Base-by-base conservation (phyloP, 2,329 filamentous ascomycete genomes). In the Karstenula rhodostoma region DNA sequence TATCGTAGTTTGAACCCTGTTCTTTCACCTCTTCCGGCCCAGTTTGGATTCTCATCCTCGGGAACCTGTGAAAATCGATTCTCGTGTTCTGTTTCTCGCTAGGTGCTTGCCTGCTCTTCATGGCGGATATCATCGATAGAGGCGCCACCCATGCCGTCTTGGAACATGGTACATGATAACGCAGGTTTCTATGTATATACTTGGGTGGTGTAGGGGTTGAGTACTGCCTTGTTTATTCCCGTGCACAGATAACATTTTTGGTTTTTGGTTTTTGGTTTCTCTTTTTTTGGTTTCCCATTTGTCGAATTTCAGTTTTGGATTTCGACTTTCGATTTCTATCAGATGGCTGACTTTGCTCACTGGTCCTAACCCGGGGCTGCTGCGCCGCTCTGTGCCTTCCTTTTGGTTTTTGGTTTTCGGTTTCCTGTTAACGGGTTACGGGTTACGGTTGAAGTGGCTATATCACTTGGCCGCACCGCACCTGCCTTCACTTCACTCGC, bases 401-500 rank as follows among this genome's bases (percentile, higher is more conserved):
- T 22, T 25, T 27, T 37, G 27, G 19, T 25, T 55, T 33, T 15
- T 37, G 17, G 51, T 8, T 37, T 25, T 27, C n/a, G 29, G 12
- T 43, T 53, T 53, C 12, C 13, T 35, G 35, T 29, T 27, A 43
- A 23, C 35, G 15, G 3, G 25, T 42, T 19, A 17, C 35, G 15
- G 29, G 25, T 6, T 23, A 35, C 10, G 8, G 29, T 40, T 7
- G 25, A 35, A 53, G 35, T 27, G 8, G 27, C 15, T 29, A 47
- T 12, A 32, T 22, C 23, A 29, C 29, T 37, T 37, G 8, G 15
- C 33, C 55, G 47, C 55, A 17, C 33, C 55, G 47, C 55, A 51
- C 55, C 25, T 57, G 32, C 55, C 55, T 35, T 51, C 51, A 47
- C 55, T 25, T 51, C 51, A 47, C 44, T 32, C 51, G 37, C 37